These are phyloP conservation scores for Kodamaea hsintzibuensis DNA, from an alignment of 805 yeast species.

Conservation along the genomic window DNA sequence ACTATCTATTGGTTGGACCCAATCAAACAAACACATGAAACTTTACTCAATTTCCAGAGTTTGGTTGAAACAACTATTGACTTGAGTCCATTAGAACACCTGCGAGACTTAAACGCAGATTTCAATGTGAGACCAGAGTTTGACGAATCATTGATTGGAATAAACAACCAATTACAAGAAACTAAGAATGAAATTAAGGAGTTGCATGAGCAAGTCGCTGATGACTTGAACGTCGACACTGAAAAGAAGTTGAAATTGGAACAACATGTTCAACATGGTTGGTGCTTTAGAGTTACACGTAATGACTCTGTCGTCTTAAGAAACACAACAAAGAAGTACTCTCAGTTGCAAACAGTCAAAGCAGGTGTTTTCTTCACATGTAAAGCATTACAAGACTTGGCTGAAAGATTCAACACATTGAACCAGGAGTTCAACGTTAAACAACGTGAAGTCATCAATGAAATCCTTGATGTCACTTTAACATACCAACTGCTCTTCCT, in stretches of 20 bases:
- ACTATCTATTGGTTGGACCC: slow-evolving; percentile 58
- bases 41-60: slow-evolving; percentile 71
- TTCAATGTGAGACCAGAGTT: slow-evolving; percentile 87
- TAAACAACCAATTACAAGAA: slow-evolving; percentile 57
- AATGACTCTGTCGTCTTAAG: slow-evolving; percentile 83
- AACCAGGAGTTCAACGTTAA: slow-evolving; percentile 69
- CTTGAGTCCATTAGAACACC: slow-evolving; percentile 70
- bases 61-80: slow-evolving; percentile 93
- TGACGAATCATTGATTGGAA: slow-evolving; percentile 68
- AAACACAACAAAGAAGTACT: slow-evolving; percentile 53
- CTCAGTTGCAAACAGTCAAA: slow-evolving; percentile 86
- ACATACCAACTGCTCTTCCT: slow-evolving; percentile 82
- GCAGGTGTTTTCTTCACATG: slow-evolving; percentile 96
- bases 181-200: slow-evolving; percentile 55
- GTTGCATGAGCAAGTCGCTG: slow-evolving; percentile 65
- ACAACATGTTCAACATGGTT: slow-evolving; percentile 83
- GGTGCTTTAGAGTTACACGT: slow-evolving; percentile 93
- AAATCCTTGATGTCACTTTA: slow-evolving; percentile 75
- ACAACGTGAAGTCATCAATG: slow-evolving; percentile 77
- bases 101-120: slow-evolving; percentile 54
- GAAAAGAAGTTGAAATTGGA: slow-evolving; percentile 90
- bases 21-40: slow-evolving; percentile 46
- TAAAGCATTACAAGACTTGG: slow-evolving; percentile 55
- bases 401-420: slow-evolving; percentile 57
- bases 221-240: slow-evolving; percentile 75